phyloP scores from a whole-genome alignment of 257 asterid species.

The Solanum verrucosum region DNA sequence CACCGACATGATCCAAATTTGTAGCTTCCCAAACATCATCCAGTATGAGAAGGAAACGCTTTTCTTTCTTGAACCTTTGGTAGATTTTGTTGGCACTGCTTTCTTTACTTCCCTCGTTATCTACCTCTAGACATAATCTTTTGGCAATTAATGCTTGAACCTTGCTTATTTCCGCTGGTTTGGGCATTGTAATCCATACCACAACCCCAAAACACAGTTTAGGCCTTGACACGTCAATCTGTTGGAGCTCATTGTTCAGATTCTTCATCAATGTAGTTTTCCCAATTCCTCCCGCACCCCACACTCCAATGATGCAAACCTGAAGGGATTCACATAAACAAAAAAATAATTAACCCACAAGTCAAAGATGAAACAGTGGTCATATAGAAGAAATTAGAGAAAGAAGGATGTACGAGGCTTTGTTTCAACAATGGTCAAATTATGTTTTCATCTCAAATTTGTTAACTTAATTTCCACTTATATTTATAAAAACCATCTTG shows the following conservation, averaged over 20 bases:
- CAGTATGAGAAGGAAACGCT: background rate
- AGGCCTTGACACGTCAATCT: background rate
- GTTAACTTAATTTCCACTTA: no score
- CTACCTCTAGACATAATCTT: no score
- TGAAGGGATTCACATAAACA: background rate
- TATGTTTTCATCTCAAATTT: no score
- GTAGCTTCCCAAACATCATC: slow-evolving; percentile 10
- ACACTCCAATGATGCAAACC: background rate
- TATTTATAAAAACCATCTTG: no score
- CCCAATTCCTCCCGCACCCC: background rate
- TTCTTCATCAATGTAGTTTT: background rate
- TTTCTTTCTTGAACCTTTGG: background rate
- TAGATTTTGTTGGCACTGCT: no score
- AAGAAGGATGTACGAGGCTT: no score
- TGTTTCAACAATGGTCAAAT: no score
- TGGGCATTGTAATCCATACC: background rate
- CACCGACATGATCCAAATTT: background rate
- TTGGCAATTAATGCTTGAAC: no score
- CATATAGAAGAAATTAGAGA: no score
- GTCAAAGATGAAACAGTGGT: no score
- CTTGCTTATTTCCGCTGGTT: background rate
- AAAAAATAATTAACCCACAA: background rate
- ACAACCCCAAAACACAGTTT: background rate
- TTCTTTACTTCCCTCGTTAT: no score
- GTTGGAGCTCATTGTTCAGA: background rate